Base-by-base conservation (phyloP, 345 rosid genomes). In the Gossypium stocksii region DNA sequence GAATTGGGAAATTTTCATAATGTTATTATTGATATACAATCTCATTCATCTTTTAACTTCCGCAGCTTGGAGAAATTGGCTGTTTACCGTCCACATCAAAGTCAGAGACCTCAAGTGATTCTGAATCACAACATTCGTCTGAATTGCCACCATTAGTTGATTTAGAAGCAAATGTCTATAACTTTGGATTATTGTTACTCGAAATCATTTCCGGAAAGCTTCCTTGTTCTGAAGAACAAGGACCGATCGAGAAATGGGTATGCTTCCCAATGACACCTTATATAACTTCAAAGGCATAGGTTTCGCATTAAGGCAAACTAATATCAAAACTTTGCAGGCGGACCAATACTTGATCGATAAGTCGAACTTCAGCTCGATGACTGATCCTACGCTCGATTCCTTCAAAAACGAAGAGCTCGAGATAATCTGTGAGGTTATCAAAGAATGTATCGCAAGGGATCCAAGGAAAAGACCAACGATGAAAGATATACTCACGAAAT, bases 171-270 rank as follows among this genome's bases (percentile, higher is more conserved):
- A 89, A 96, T 78, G 83, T 89, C 65, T 86, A 93, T 71, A 77
- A 83, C 77, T 96, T 87, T 69, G 99, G 99, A 38, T 77, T 88
- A 49, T 58, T 96, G 74, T 70, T 93, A 83, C 94, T 96, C 16
- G 99, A 96, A 82, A 80, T 89, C 41, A 88, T 96, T 70, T 87
- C 98, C 13, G 99, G 98, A 57, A 93, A 87, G 84, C 93, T 88
- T 73, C 81, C 85, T 1, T 81, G 85, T 80, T 87, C 91, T 0
- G 86, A 90, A 23, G 92, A 91, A 61, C 86, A 88, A 51, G 97
- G 92, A 41, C 79, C 89, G 2, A 78, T 95, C 9, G 80, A 85
- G 79, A 84, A 89, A 77, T 93, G 97, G 99, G 99, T 93, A 86
- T 76, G 81, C 80, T 60, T 27, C 9, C 20, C 20, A 10, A 14